Base-by-base conservation (phyloP, 2,329 filamentous ascomycete genomes). In the Venturia pyrina region DNA sequence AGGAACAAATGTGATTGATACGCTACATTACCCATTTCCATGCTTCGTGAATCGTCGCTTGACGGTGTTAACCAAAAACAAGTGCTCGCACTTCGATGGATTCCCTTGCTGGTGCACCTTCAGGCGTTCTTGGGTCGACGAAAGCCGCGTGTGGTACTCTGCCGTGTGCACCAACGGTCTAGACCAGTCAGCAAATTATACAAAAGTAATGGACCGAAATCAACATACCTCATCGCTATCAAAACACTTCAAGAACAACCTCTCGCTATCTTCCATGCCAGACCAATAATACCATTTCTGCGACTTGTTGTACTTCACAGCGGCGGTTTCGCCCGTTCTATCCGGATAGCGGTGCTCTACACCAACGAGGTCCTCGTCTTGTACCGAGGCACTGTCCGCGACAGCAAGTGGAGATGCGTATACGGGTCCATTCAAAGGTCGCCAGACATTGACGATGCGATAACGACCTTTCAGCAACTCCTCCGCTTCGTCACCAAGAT, bases 21-120 rank as follows among this genome's bases (percentile, higher is more conserved):
- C 15, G 11, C 53, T 28, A 37, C 46, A 7, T 57, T 37, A 34
- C 24, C 28, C 28, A 17, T 57, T 37, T 37, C 28, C 53, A 34
- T 57, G 53, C 28, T 57, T 7, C 17, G 5, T 17, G 7, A 19
- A 17, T 34, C 28, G 19, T 37, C 19, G 5, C 32, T 10, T n/a
- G 1, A 4, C 53, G 64, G 32, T 24, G 21, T 64, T 40, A 70
- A 17, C 89, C 89, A 81, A 96, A 96, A 0, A 96, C 89, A 75
- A 96, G 80, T 44, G 90, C 87, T 70, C 93, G 83, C 19, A 96
- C 89, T 76, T 97, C 93, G 73, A 97, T 96, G 74, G 91, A 96
- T 80, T 96, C 90, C 69, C 92, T 83, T 0, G 84, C 84, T 69
- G 87, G 85, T 5, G 89, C 90, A 59, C 87, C 89, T 21, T 81